Percentiles rank a stretch among this genome's conserved stretches.
Conservation (phyloP, 768 basidiomycete species). For the Trametes maxima region DNA sequence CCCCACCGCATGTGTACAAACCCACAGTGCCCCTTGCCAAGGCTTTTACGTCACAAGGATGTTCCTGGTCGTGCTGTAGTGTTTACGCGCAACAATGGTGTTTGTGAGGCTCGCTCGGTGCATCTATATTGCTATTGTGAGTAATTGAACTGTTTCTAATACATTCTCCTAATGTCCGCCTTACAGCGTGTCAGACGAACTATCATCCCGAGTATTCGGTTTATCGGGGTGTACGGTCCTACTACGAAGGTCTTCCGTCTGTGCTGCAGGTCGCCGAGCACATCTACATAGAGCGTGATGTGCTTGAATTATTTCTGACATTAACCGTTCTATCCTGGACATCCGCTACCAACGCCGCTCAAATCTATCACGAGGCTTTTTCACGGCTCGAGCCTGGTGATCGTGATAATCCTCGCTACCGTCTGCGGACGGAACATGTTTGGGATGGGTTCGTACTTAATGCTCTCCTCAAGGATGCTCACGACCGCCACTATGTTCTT, state of each 20-base stretch:
- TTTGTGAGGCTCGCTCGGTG: neutral
- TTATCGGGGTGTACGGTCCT: neutral
- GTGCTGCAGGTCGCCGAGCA: neutral
- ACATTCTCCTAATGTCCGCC: too few species aligned
- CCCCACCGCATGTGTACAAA: too few species aligned
- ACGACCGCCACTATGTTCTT: conserved; percentile 12
- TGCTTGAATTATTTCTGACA: neutral
- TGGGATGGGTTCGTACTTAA: conserved; percentile 36
- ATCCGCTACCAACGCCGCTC: neutral
- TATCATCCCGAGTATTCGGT: neutral
- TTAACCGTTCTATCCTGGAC: neutral
- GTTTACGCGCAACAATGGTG: neutral
- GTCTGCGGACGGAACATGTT: conserved; percentile 30
- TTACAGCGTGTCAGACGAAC: neutral
- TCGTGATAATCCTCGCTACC: neutral
- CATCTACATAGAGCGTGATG: neutral
- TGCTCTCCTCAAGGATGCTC: conserved; percentile 31
- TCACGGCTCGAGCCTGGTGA: neutral
- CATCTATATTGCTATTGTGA: neutral
- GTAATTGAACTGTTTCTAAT: neutral
- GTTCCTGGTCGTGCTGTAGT: too few species aligned
- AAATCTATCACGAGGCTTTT: neutral
- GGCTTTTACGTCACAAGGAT: too few species aligned
- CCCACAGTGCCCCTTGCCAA: too few species aligned
- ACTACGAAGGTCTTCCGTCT: neutral